Base-by-base conservation (phyloP, 2,329 filamentous ascomycete genomes). In the Diaporthe nobilis region DNA sequence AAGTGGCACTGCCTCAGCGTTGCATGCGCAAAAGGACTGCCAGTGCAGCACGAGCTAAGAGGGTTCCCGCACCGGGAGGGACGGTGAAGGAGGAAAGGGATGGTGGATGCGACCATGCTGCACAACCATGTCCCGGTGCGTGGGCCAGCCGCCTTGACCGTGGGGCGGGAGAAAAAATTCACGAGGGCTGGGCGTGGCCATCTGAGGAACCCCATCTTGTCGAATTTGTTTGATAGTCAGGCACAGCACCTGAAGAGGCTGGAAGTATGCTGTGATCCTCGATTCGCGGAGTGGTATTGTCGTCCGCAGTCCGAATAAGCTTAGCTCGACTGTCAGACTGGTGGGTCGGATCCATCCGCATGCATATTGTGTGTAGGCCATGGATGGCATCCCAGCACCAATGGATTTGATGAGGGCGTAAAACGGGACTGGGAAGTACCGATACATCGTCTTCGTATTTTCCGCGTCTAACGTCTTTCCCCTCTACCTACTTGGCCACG, bases 271-370 rank as follows among this genome's bases (percentile, higher is more conserved):
- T 44, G 60, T 63, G 60, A 44, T 44, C 12, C 60, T 63, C 39
- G n/a, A 63, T 44, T n/a, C 2, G 65, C 57, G 42, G 42, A n/a
- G 55, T 61, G 44, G 47, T 61, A 57, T 49, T 55, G 28, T 34
- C 49, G 28, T 28, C n/a, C 22, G 42, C 49, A 53, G 60, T 68
- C 72, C 51, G 60, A 68, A 76, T 63, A 72, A 76, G 75, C 60
- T 72, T 75, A 75, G 72, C 72, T 57, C 39, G 25, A 17, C 22
- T 68, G 67, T 61, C 57, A 39, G 25, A 31, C 9, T 44, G 28
- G 58, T 74, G 75, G 70, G 53, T 63, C 73, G 68, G 68, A 75
- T 58, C 73, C 73, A 72, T 72, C 73, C 68, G 73, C 58, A 25
- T 72, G 58, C 73, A 63, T 75, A n/a, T 65, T 34, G 25, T 65